Percentiles rank a stretch among this genome's conserved stretches.
phyloP scores from a whole-genome alignment of 768 basidiomycete species.

The Amanita rimosa region DNA sequence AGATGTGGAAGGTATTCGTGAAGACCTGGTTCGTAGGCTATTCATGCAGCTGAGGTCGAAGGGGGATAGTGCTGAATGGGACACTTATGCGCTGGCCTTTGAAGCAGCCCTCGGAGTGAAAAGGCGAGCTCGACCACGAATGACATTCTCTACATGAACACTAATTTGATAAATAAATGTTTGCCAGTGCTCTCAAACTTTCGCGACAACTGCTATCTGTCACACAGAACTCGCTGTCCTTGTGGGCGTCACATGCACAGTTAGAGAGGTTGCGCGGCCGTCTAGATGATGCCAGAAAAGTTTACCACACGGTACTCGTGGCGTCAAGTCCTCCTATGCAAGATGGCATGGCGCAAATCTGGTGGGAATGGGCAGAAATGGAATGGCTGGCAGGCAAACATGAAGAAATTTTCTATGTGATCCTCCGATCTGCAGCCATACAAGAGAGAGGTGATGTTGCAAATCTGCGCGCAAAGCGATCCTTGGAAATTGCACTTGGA shows the following conservation, averaged over 20 bases:
- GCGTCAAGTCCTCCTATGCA: slow-evolving; percentile 24
- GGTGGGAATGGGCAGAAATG: slow-evolving; percentile 82
- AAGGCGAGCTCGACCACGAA: slow-evolving; percentile 29
- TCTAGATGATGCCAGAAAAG: slow-evolving; percentile 59
- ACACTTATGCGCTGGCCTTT: slow-evolving; percentile 52
- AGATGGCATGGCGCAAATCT: slow-evolving; percentile 34
- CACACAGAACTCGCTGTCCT: slow-evolving; percentile 42
- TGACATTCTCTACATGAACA: not conserved
- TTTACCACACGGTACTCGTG: slow-evolving; percentile 59
- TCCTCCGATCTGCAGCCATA: slow-evolving; percentile 42
- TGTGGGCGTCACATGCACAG: slow-evolving; percentile 71
- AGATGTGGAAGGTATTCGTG: slow-evolving; percentile 43
- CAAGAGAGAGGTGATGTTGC: slow-evolving; percentile 41
- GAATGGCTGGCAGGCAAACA: slow-evolving; percentile 57
- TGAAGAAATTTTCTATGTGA: slow-evolving; percentile 39
- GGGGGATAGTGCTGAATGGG: slow-evolving; percentile 50
- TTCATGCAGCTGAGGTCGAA: slow-evolving; percentile 46
- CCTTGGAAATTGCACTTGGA: slow-evolving; percentile 37
- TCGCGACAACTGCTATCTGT: slow-evolving; percentile 54
- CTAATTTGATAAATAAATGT: not conserved
- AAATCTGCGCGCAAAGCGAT: slow-evolving; percentile 52
- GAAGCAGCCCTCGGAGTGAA: slow-evolving; percentile 51
- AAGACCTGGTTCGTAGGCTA: slow-evolving; percentile 38
- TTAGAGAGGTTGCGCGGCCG: slow-evolving; percentile 59
- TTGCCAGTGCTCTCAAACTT: slow-evolving; percentile 49